Evolutionary conservation across 768 basidiomycete genomes (phyloP).

Genomic region (Rhodotorula toruloides): DNA sequence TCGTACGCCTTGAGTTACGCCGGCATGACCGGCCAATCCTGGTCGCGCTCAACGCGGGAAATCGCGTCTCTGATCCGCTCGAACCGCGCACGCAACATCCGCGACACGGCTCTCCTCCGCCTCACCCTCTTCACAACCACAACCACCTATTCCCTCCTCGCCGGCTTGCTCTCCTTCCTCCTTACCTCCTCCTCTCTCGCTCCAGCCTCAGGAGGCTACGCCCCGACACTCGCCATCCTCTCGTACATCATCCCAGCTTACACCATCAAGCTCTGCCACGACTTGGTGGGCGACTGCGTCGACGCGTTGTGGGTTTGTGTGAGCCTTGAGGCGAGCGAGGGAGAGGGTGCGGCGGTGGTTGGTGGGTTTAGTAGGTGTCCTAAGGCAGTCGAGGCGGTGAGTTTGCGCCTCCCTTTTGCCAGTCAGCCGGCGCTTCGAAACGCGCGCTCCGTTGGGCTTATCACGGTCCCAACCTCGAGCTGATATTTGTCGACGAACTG

Average conservation of each 20-base stretch:
- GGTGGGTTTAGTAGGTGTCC: too few species aligned
- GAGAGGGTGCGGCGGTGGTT: too few species aligned
- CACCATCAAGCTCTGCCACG: constrained; percentile 26
- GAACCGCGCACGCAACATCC: constrained; percentile 51
- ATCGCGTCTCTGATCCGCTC: constrained; percentile 58
- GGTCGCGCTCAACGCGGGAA: constrained; percentile 58
- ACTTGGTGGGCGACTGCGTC: constrained; percentile 27
- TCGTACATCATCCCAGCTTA: constrained; percentile 29
- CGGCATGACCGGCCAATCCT: constrained; percentile 69
- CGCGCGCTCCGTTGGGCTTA: too few species aligned
- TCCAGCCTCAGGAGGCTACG: constrained; percentile 58
- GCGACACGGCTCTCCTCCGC: constrained; percentile 60
- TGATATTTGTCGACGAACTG: background rate
- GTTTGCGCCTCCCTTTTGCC: background rate
- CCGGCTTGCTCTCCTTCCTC: constrained; percentile 74
- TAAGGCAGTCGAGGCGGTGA: constrained; percentile 35
- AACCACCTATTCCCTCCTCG: constrained; percentile 71
- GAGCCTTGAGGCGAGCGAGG: constrained; percentile 25
- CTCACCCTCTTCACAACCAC: constrained; percentile 60
- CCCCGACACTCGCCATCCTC: constrained; percentile 64
- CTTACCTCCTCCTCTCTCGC: constrained; percentile 58
- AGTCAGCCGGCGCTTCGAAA: too few species aligned
- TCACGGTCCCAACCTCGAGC: too few species aligned
- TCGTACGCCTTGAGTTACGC: constrained; percentile 67
- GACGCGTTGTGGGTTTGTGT: constrained; percentile 24